phyloP scores from a whole-genome alignment of 73 alveolate species.

The Paramecium biaurelia region DNA sequence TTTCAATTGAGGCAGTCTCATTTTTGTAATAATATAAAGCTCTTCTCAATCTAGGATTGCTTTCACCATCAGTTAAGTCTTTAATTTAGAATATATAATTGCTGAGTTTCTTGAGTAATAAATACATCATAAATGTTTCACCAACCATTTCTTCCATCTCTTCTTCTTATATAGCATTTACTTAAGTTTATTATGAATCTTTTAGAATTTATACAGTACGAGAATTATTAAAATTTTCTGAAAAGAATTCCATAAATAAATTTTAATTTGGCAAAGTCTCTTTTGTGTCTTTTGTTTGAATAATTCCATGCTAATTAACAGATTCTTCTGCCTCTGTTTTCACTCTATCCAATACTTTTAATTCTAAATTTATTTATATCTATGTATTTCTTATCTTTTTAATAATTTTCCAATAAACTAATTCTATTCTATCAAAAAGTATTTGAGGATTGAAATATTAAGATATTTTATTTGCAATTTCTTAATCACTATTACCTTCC shows the following conservation, averaged over 20 bases:
- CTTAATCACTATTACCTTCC: slow-evolving; percentile 55
- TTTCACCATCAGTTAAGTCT: background rate
- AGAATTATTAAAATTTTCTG: background rate
- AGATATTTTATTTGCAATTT: slow-evolving; percentile 32
- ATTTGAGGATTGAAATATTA: slow-evolving; percentile 25
- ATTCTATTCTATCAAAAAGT: slow-evolving; percentile 12
- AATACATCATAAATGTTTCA: slow-evolving; percentile 26
- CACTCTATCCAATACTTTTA: background rate
- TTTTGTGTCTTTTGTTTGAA: background rate
- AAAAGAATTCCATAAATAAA: slow-evolving; percentile 2
- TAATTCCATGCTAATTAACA: background rate
- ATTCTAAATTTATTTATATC: slow-evolving; percentile 26
- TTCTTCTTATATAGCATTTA: background rate
- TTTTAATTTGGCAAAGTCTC: slow-evolving; percentile 40
- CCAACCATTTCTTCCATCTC: slow-evolving; percentile 41
- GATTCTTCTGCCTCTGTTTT: slow-evolving; percentile 22
- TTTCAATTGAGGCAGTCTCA: slow-evolving; percentile 42
- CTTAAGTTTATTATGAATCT: background rate
- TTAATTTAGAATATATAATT: background rate
- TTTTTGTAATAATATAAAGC: slow-evolving; percentile 20
- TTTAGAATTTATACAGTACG: background rate
- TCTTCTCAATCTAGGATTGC: slow-evolving; percentile 4
- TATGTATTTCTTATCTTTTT: slow-evolving; percentile 37
- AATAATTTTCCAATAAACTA: slow-evolving; percentile 39
- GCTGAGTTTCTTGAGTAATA: slow-evolving; percentile 4